phyloP scores from a whole-genome alignment of 345 rosid genomes.

The Excoecaria agallocha region DNA sequence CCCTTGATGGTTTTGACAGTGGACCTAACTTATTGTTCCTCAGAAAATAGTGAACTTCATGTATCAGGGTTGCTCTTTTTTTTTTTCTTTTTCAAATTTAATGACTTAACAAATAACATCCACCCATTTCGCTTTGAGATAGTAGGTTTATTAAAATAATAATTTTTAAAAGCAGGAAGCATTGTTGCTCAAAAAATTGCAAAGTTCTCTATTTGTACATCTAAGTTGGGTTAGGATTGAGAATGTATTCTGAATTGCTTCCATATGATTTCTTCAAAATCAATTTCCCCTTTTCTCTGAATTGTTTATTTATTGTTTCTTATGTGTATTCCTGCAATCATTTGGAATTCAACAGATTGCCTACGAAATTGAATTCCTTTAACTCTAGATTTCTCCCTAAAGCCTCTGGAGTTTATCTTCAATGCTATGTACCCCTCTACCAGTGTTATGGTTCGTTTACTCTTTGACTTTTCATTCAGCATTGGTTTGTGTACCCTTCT shows the following conservation, averaged over 20 bases:
- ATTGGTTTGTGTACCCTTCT: not conserved
- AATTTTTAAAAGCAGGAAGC: not conserved
- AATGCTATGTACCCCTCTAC: not conserved
- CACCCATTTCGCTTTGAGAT: too few relatives aligned
- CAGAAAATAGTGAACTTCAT: not conserved
- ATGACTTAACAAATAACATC: too few relatives aligned
- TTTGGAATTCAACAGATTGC: not conserved
- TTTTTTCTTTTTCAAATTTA: too few relatives aligned
- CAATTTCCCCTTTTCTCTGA: not conserved
- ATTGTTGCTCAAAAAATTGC: not conserved
- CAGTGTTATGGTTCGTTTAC: not conserved
- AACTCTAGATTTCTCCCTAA: not conserved
- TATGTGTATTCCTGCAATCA: not conserved
- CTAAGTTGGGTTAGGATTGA: not conserved
- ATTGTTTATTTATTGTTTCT: not conserved
- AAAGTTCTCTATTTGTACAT: not conserved
- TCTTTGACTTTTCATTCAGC: not conserved
- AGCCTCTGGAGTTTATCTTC: too few relatives aligned
- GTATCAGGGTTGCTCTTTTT: too few relatives aligned
- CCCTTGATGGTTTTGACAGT: not conserved
- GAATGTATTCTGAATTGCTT: not conserved
- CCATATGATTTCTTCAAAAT: not conserved
- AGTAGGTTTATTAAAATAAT: not conserved
- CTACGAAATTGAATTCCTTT: not conserved
- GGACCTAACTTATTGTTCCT: not conserved